Evolutionary conservation across 345 rosid genomes (phyloP).

Genomic region (Boechera stricta): DNA sequence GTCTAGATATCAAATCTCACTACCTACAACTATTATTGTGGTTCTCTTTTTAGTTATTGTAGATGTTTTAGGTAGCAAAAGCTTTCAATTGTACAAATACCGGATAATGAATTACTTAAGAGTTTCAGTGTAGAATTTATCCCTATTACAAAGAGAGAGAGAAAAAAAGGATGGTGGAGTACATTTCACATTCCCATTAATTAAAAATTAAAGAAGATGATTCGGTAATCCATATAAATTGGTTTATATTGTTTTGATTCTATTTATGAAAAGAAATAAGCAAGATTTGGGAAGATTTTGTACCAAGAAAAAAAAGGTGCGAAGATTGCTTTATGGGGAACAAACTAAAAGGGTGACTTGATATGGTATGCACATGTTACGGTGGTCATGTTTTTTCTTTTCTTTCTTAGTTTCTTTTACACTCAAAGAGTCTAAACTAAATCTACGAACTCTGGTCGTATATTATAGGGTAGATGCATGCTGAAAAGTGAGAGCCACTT

Average conservation of each 20-base stretch:
- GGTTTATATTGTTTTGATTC: constrained; percentile 34
- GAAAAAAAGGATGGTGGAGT: constrained; percentile 27
- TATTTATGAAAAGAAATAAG: constrained; percentile 45
- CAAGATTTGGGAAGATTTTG: constrained; percentile 48
- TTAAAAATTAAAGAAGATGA: constrained; percentile 27
- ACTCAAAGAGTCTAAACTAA: constrained; percentile 35
- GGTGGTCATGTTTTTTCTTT: constrained; percentile 32
- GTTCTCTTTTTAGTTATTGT: neutral
- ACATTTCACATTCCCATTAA: constrained; percentile 40
- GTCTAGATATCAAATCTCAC: neutral
- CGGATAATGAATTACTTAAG: neutral
- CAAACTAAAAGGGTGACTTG: constrained; percentile 47
- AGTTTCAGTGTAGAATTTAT: neutral
- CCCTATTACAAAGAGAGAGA: neutral
- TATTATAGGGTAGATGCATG: constrained; percentile 42
- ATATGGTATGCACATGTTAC: constrained; percentile 45
- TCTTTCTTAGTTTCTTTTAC: neutral
- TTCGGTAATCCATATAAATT: constrained; percentile 36
- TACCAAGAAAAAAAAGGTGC: constrained; percentile 37
- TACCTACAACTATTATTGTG: too few species aligned
- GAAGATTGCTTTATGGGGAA: constrained; percentile 42
- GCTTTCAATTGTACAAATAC: neutral
- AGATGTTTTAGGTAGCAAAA: neutral
- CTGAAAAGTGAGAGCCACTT: constrained; percentile 37
- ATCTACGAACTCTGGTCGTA: constrained; percentile 37